Evolutionary conservation across 2,329 filamentous ascomycete genomes (phyloP), one percentile per base, ranked within the genome.

Genomic region (Boeremia lycopersici): DNA sequence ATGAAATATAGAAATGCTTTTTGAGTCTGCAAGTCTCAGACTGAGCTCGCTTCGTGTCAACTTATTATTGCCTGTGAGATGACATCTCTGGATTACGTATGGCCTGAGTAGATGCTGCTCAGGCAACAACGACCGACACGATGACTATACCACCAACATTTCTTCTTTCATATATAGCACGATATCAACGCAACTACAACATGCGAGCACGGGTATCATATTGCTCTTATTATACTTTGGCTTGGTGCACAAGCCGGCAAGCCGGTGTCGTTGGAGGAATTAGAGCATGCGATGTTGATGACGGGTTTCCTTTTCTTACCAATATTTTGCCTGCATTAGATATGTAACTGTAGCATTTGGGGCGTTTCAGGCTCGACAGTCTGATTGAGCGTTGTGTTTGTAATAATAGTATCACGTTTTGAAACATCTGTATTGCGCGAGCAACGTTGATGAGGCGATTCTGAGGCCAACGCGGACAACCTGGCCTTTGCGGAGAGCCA

Each of bases 261-360:
- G 61, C 62, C 48, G 47, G 53, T 63, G 54, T 64, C 60, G 15
- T 40, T 53, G 45, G 46, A 45, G 56, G 35, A 50, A 40, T 42
- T 41, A 48, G 36, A 53, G 49, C 56, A 36, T 46, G 44, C 41
- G 57, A 29, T 45, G 36, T 59, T 53, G 61, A 48, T 26, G 51
- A 62, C 13, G n/a, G 13, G 15, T 15, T 17, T 31, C 36, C 31
- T 15, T 30, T 47, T 19, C 17, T 10, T 13, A 13, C 26, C 25
- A n/a, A 35, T 11, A 6, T 62, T 53, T 55, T 70, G 63, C 69
- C 73, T 68, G 72, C 67, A 71, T 57, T 69, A 69, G 69, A 69
- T 64, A 23, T 23, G 19, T 63, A 57, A 47, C 48, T 65, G 49
- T 67, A 66, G 70, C 69, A 73, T 74, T 41, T 61, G 44, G 48